Conservation (phyloP, 495 filamentous ascomycete species). For the Cercophora scortea region DNA sequence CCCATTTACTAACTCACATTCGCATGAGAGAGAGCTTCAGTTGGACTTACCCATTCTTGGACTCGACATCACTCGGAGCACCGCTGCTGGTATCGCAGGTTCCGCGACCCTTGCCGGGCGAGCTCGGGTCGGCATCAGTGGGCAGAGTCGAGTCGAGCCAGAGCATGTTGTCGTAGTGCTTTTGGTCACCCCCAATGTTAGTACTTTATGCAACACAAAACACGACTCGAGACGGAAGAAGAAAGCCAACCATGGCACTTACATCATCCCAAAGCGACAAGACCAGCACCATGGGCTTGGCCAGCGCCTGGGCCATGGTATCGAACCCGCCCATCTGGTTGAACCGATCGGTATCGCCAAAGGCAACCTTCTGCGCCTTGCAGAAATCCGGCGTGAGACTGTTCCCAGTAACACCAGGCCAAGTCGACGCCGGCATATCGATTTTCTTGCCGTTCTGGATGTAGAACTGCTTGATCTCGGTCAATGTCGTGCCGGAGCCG, state of each 20-base stretch:
- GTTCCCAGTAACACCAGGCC: constrained; percentile 34
- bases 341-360: constrained; percentile 38
- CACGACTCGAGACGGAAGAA: neutral
- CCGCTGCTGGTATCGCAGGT: constrained; percentile 52
- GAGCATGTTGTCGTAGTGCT: constrained; percentile 60
- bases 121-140: constrained; percentile 27
- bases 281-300: constrained; percentile 56
- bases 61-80: constrained; percentile 47
- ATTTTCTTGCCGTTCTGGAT: constrained; percentile 46
- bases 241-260: neutral
- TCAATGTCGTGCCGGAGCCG: constrained; percentile 38
- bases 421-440: neutral
- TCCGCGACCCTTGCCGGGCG: constrained; percentile 58
- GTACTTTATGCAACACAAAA: neutral
- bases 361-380: constrained; percentile 18
- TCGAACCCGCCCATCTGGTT: constrained; percentile 47
- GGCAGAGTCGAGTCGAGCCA: constrained; percentile 73
- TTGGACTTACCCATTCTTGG: constrained; percentile 24
- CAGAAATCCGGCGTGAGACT: constrained; percentile 51
- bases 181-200: too few species aligned
- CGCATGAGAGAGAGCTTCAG: neutral
- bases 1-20: too few species aligned
- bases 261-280: constrained; percentile 64
- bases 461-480: constrained; percentile 52
- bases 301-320: constrained; percentile 45